Evolutionary conservation across 306 rosid genomes (phyloP), one percentile per base, ranked within the genome.

Genomic region (Vicia villosa): DNA sequence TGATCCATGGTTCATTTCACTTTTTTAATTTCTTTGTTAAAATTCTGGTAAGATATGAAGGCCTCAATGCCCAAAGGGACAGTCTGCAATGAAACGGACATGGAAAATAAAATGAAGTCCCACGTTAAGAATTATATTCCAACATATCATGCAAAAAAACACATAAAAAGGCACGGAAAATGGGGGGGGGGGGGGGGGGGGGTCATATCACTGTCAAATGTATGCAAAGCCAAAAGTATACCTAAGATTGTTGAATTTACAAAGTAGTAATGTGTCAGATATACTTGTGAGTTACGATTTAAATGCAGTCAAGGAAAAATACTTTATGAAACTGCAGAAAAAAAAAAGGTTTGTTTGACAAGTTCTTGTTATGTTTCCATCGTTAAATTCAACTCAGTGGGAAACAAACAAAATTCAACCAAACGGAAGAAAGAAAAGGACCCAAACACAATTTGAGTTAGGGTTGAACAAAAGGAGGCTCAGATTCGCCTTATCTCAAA

Each of bases 401-500:
- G 17, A 20, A 62, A 63, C 7, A 60, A 60, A 63, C 20, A 32
- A 46, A 46, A 14, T 1, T 45, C 47, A 32, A 26, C 43, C 30
- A 56, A 70, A 42, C 14, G 2, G 20, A 14, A 17, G 5, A 19
- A 22, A 20, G 26, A 63, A 17, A 12, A 1, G 30, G 15, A 62
- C 20, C 32, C 19, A 22, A 15, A 32, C 28, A 49, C 55, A 50
- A 7, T 21, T 56, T 10, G 36, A 16, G 43, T 7, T 20, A 17
- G 47, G 38, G 72, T 16, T 66, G 42, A 49, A 68, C 8, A 47
- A 13, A 13, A 51, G 58, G 22, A 76, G 71, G 80, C 80, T 76
- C 80, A 69, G 66, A 76, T 69, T 69, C 41, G 66, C 76, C 80
- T 69, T 76, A 61, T 69, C 32, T 69, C 80, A 76, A 75, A 51